Conservation (phyloP, 495 filamentous ascomycete species). For the Paragyromitra xinjiangensis region DNA sequence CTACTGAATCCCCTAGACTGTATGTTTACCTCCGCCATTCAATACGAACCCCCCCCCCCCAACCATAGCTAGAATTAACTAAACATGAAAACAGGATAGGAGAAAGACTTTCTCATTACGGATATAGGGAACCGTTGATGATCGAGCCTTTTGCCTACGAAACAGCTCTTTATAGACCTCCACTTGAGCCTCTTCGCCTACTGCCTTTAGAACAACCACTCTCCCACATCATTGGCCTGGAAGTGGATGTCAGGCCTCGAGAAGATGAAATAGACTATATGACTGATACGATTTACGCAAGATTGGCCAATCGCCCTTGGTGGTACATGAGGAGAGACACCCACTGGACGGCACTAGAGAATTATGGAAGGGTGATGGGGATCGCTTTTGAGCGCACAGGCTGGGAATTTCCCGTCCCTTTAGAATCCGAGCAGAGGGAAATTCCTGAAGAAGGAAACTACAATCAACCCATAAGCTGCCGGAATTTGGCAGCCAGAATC, state of each 20-base stretch:
- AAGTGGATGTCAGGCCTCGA: conserved; percentile 13
- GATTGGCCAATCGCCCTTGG: conserved; percentile 24
- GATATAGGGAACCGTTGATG: conserved; percentile 31
- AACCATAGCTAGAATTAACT: not conserved
- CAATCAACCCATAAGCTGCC: conserved; percentile 10
- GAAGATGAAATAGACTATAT: not conserved
- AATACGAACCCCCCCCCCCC: not conserved
- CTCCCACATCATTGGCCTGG: conserved; percentile 26
- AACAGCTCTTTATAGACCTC: conserved; percentile 47
- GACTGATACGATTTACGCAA: conserved; percentile 1
- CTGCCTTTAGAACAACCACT: not conserved
- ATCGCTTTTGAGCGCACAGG: conserved; percentile 22
- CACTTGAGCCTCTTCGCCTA: conserved; percentile 7
- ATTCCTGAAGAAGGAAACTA: conserved; percentile 9
- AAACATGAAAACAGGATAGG: conserved; percentile 11
- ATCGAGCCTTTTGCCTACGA: conserved; percentile 44
- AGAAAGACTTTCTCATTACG: conserved; percentile 49
- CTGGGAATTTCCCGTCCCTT: conserved; percentile 31
- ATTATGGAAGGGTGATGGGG: conserved; percentile 19
- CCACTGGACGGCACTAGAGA: not conserved
- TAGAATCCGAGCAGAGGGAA: not conserved
- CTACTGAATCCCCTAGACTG: conserved; percentile 39
- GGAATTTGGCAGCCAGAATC: conserved; percentile 31
- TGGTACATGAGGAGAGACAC: conserved; percentile 39
- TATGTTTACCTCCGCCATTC: conserved; percentile 3